A percentile compares a stretch with the other conserved stretches of the same genome.
Evolutionary conservation across 2,329 filamentous ascomycete species (phyloP).

Genomic region (Pseudocercospora musae): DNA sequence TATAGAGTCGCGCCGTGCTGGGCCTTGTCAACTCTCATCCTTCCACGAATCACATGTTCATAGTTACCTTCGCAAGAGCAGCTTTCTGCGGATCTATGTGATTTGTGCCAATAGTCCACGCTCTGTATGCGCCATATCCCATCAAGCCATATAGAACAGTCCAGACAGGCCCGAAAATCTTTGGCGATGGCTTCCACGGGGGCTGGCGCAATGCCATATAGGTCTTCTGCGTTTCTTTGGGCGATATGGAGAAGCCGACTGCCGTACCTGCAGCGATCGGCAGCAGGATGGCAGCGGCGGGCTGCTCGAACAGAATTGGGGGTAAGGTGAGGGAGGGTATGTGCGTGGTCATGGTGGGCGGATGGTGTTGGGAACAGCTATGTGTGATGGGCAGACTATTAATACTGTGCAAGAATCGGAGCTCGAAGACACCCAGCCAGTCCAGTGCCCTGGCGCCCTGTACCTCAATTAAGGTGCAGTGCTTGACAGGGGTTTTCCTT

Average conservation of each 20-base stretch:
- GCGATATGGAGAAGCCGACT: conserved; percentile 66
- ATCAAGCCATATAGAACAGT: conserved; percentile 63
- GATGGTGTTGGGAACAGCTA: not conserved
- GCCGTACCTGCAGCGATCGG: conserved; percentile 70
- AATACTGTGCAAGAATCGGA: not conserved
- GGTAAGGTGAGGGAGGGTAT: conserved; percentile 77
- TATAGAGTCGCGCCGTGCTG: conserved; percentile 72
- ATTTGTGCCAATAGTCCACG: conserved; percentile 61
- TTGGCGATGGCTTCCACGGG: conserved; percentile 54
- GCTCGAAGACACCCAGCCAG: no score
- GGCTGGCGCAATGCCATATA: conserved; percentile 67
- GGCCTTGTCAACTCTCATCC: not conserved
- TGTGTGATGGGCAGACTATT: not conserved
- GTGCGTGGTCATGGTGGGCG: conserved; percentile 68
- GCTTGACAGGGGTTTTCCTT: no score
- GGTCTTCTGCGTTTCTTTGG: conserved; percentile 56
- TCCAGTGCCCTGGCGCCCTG: no score
- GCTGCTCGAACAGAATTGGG: conserved; percentile 64
- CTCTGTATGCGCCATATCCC: conserved; percentile 85
- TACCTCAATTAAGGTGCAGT: no score
- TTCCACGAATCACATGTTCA: not conserved
- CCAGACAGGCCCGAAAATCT: conserved; percentile 59
- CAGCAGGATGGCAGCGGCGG: conserved; percentile 70
- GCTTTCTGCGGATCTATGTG: conserved; percentile 57
- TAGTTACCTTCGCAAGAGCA: conserved; percentile 53